Base-by-base conservation (phyloP, 176 grass and related monocot genomes). In the Elymus sibiricus region DNA sequence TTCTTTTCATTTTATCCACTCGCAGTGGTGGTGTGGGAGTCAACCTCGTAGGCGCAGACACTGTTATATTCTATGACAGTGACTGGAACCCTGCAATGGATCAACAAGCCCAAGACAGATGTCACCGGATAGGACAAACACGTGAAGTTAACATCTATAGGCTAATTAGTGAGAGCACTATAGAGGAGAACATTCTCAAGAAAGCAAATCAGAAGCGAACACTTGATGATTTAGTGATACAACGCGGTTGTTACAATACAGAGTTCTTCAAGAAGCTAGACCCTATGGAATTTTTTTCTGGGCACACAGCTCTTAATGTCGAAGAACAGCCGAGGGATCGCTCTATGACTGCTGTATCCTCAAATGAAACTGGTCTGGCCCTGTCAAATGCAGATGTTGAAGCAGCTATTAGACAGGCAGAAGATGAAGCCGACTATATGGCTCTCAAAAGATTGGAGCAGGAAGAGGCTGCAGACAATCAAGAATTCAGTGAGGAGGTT, bases 71-170 rank as follows among this genome's bases (percentile, higher is more conserved):
- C 88, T 99, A 99, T 64, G 97, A 99, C 35, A 99, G 97, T 85
- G 97, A 99, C 26, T 99, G 97, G 97, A 99, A 99, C 85, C 97
- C 97, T 63, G 97, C 97, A 83, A 99, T 99, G 97, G 97, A 99
- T 85, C 97, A 96, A 91, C 97, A 99, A 88, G 97, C 97, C 56
- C 97, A 99, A 92, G 97, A 99, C 88, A 94, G 97, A 88, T 99
- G 97, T 65, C 97, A 99, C 72, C 89, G 97, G 82, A 99, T 99
- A 86, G 97, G 97, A 24, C 97, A 99, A 68, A 99, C 97, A 67
- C 94, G 97, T 70, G 97, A 99, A 86, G 97, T 99, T 75, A 87
- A 99, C 80, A 99, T 99, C 82, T 99, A 99, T 85, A 86, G 97
- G 46, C 87, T 99, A 26, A 99, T 99, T 40, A 99, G 97, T 78